Conservation (phyloP, 139 green algal genomes). For the Diplosphaera chodatii region DNA sequence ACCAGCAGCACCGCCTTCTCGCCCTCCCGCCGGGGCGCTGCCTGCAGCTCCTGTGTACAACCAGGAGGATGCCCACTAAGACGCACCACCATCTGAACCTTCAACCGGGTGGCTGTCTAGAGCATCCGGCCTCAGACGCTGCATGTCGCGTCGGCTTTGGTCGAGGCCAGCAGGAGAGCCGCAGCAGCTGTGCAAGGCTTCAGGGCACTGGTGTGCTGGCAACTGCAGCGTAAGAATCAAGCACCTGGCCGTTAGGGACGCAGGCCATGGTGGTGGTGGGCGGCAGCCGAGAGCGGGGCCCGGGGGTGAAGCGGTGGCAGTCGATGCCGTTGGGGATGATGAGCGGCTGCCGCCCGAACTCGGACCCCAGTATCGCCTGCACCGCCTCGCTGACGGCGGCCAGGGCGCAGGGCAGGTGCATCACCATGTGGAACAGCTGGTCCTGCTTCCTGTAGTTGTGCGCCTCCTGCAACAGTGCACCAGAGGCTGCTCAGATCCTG, state of each 20-base stretch:
- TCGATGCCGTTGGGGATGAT: conserved; percentile 61
- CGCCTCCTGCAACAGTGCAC: conserved; percentile 3
- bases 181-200: too few relatives aligned
- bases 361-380: background rate
- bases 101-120: too few relatives aligned
- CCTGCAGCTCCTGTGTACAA: background rate
- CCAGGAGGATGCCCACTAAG: too few relatives aligned
- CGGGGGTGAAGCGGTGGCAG: conserved; percentile 43
- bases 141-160: too few relatives aligned
- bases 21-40: background rate
- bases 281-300: background rate
- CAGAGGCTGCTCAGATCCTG: too few relatives aligned
- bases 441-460: conserved; percentile 38
- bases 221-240: too few relatives aligned
- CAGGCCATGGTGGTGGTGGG: conserved; percentile 8
- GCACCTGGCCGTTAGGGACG: background rate
- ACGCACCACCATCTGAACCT: too few relatives aligned
- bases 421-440: conserved; percentile 56
- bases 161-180: too few relatives aligned
- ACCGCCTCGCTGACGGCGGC: conserved; percentile 46
- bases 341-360: conserved; percentile 52
- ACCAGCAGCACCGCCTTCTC: conserved; percentile 45
- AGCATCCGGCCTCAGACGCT: too few relatives aligned
- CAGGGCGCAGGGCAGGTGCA: conserved; percentile 56
- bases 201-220: too few relatives aligned